Conservation (phyloP, 177 flowering plant species). For the Vitis hybrid region DNA sequence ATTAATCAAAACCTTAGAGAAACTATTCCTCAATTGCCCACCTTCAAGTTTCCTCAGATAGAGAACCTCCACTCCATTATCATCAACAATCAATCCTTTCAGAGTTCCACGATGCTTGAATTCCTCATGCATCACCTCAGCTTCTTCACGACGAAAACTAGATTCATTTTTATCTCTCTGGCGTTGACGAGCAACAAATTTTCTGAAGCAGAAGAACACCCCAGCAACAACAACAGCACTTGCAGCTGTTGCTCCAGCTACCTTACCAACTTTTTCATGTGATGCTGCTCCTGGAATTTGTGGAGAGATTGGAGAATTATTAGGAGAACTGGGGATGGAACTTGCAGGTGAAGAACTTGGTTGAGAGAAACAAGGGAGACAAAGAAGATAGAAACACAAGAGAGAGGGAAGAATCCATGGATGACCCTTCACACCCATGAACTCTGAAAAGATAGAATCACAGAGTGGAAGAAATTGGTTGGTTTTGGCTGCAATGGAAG, state of each 20-base stretch:
- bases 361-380: constrained; percentile 19
- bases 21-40: constrained; percentile 24
- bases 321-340: background rate
- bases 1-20: constrained; percentile 30
- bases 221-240: constrained; percentile 45
- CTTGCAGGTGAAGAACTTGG: constrained; percentile 13
- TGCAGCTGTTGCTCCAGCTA: constrained; percentile 49
- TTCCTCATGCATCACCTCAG: constrained; percentile 9
- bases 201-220: constrained; percentile 35
- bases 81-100: constrained; percentile 66
- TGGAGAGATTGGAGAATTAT: background rate
- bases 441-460: constrained; percentile 1
- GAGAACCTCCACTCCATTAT: constrained; percentile 62
- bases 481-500: background rate
- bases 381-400: constrained; percentile 10
- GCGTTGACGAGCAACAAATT: constrained; percentile 7
- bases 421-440: constrained; percentile 6
- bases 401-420: constrained; percentile 1
- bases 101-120: constrained; percentile 36
- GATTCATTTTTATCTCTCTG: background rate
- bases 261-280: constrained; percentile 24
- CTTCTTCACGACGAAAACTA: constrained; percentile 21
- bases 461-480: background rate
- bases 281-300: constrained; percentile 8
- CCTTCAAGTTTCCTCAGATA: constrained; percentile 57